Percentiles rank a stretch among this genome's conserved stretches.
Conservation (phyloP, 2,329 filamentous ascomycete genomes). For the Cytospora mali region DNA sequence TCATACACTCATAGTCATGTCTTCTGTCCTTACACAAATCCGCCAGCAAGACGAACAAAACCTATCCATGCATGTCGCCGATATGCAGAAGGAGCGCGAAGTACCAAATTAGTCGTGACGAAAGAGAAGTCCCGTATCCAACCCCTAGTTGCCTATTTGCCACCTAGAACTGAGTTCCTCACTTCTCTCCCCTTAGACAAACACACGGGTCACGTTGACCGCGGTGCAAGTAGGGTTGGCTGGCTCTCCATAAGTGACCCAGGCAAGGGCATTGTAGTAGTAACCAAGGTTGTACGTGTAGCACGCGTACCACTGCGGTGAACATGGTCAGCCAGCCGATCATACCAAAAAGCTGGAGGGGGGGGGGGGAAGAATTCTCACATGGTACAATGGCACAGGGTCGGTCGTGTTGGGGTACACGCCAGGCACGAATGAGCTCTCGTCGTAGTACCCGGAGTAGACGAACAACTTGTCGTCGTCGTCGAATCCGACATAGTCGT, state of each 20-base stretch:
- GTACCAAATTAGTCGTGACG: neutral
- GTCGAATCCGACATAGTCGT: constrained; percentile 36
- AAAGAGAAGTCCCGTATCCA: neutral
- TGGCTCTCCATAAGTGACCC: constrained; percentile 35
- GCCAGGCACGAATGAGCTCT: constrained; percentile 34
- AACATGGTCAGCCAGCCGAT: neutral
- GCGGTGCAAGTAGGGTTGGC: constrained; percentile 41
- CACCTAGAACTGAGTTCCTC: neutral
- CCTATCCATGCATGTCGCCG: neutral
- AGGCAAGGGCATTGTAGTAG: constrained; percentile 40
- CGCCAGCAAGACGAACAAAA: neutral
- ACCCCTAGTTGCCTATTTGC: neutral
- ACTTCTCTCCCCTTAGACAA: constrained; percentile 8
- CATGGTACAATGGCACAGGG: constrained; percentile 34
- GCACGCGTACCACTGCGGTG: constrained; percentile 38
- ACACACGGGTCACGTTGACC: constrained; percentile 35
- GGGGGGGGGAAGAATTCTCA: constrained; percentile 4
- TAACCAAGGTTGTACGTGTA: constrained; percentile 39
- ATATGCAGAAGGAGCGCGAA: neutral
- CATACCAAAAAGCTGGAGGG: neutral
- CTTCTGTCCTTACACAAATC: neutral
- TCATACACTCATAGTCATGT: neutral
- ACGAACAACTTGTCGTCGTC: constrained; percentile 35
- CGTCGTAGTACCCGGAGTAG: constrained; percentile 33
- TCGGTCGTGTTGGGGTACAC: constrained; percentile 26